Evolutionary conservation across 768 basidiomycete species (phyloP).

Genomic region (Saitozyma sp.): DNA sequence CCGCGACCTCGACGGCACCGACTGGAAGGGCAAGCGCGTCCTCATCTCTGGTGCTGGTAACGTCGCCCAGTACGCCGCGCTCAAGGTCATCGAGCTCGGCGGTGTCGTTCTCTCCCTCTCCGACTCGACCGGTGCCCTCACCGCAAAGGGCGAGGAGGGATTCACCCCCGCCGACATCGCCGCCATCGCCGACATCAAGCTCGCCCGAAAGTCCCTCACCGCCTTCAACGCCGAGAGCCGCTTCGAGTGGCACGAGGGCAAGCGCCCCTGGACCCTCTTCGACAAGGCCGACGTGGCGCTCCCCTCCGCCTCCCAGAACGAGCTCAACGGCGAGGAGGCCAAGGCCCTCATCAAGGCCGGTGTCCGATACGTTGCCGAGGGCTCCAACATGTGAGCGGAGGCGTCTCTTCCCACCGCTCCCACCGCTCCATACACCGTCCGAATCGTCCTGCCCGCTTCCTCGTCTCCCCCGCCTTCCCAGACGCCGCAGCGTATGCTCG

Average conservation of each 20-base stretch:
- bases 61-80: conserved; percentile 71
- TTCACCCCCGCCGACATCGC: conserved; percentile 63
- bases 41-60: conserved; percentile 65
- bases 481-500: too few species aligned
- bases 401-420: not conserved
- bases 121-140: conserved; percentile 71
- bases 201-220: conserved; percentile 47
- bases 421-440: too few species aligned
- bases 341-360: conserved; percentile 69
- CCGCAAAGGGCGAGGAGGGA: conserved; percentile 59
- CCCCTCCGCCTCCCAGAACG: conserved; percentile 63
- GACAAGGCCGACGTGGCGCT: conserved; percentile 66
- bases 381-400: conserved; percentile 65
- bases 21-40: conserved; percentile 56
- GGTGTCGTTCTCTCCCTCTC: conserved; percentile 70
- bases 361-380: conserved; percentile 70
- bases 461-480: too few species aligned
- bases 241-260: conserved; percentile 55
- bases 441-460: too few species aligned
- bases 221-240: conserved; percentile 55
- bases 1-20: conserved; percentile 63
- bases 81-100: conserved; percentile 75
- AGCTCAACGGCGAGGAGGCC: conserved; percentile 62
- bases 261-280: conserved; percentile 69
- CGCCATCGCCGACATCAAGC: conserved; percentile 52